Evolutionary conservation across 345 rosid genomes (phyloP), one percentile per base, ranked within the genome.

Genomic region (Cochlearia excelsa): DNA sequence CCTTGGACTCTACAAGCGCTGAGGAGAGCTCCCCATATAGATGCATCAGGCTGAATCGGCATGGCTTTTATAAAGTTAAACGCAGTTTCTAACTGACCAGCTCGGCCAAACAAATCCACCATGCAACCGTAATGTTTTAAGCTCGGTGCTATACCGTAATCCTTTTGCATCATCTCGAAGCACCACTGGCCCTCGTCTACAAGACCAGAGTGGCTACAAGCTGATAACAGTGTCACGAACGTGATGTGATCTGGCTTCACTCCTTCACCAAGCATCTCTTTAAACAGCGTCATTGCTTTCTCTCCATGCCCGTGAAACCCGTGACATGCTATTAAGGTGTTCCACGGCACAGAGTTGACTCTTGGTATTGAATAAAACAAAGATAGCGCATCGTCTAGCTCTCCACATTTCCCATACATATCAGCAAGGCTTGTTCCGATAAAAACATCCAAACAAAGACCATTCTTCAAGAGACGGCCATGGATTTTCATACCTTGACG

Each of bases 191-290:
- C 87, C 30, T 75, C 82, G 43, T 49, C 57, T n/a, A 82, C 71
- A 60, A 82, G 37, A 37, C 84, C 84, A 9, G 87, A 78, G 72
- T 82, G 87, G 63, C 87, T 82, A 64, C 84, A 82, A 57, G 84
- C 82, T 54, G 84, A 69, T 42, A 82, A 66, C 33, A 79, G 51
- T 38, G 87, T 73, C 65, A 82, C 72, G 46, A 82, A 82, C 1
- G 87, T 82, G 26, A 82, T 29, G 1, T 76, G 79, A 69, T 82
- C 87, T 28, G 84, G 84, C 54, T 63, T 75, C 71, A 80, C 84
- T 45, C 71, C 67, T 35, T 71, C 75, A 33, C 41, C 74, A 37
- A 65, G 75, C 87, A 82, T 80, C 46, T 78, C 73, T 72, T 63
- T 57, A 31, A 82, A 82, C 39, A 80, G 68, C 53, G 26, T 31